Percentiles rank a stretch among this genome's conserved stretches.
phyloP scores from a whole-genome alignment of 305 asterid genomes.

The Rubia balearica region DNA sequence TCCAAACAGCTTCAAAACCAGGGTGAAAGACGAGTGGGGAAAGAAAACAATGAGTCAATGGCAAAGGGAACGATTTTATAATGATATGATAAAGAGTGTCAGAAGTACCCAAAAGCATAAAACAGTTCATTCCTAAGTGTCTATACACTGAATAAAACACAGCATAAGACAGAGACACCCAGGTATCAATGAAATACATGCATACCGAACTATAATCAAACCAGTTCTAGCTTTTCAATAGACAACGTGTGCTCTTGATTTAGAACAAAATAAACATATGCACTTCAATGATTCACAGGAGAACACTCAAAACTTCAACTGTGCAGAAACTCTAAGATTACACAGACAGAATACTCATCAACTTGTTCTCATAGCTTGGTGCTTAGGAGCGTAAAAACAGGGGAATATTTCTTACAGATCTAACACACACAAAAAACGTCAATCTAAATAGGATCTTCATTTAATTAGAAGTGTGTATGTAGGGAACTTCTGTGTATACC shows the following conservation, averaged over 20 bases:
- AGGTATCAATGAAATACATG: neutral
- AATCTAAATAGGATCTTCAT: neutral
- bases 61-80: neutral
- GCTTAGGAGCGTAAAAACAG: neutral
- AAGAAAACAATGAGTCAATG: neutral
- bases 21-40: neutral
- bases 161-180: neutral
- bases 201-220: neutral
- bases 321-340: neutral
- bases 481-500: neutral
- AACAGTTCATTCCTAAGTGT: neutral
- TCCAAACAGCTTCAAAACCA: slow-evolving; percentile 7
- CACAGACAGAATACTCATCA: neutral
- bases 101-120: neutral
- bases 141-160: neutral
- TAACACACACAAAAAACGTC: neutral
- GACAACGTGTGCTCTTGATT: neutral
- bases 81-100: neutral
- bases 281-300: neutral
- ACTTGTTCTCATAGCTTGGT: neutral
- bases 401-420: neutral
- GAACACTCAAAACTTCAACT: neutral
- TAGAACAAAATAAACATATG: neutral
- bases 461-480: neutral
- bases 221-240: neutral